phyloP scores from a whole-genome alignment of 2,329 filamentous ascomycete species.

The Colletotrichum gigasporum region DNA sequence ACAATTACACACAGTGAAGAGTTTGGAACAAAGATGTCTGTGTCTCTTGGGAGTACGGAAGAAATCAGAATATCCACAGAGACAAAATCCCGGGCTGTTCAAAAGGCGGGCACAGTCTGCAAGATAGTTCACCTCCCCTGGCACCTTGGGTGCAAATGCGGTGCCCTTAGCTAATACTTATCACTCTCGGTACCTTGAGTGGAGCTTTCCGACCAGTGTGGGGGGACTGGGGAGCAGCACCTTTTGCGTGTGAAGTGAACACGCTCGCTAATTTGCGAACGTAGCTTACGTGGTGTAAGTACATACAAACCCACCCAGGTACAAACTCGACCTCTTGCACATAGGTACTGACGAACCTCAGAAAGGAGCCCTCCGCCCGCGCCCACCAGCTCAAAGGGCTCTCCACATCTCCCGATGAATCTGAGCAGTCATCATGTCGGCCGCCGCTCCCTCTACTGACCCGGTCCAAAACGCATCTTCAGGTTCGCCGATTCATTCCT shows the following conservation, averaged over 20 bases:
- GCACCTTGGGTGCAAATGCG: too few species aligned
- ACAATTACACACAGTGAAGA: neutral
- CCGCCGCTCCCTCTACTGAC: conserved; percentile 37
- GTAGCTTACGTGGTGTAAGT: conserved; percentile 32
- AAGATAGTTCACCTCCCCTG: too few species aligned
- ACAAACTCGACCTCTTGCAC: conserved; percentile 24
- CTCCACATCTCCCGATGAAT: conserved; percentile 29
- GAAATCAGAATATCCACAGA: too few species aligned
- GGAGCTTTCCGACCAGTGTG: conserved; percentile 21
- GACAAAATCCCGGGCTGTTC: too few species aligned
- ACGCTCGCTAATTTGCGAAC: conserved; percentile 32
- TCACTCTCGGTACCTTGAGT: conserved; percentile 18
- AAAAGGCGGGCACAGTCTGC: too few species aligned
- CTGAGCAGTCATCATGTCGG: conserved; percentile 38
- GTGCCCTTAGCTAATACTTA: neutral
- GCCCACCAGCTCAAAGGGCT: conserved; percentile 30
- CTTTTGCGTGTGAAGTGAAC: conserved; percentile 30
- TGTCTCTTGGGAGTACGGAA: neutral
- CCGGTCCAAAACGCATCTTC: conserved; percentile 39
- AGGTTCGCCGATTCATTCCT: conserved; percentile 36
- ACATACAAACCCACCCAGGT: conserved; percentile 14
- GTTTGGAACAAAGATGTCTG: neutral
- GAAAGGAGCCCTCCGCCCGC: conserved; percentile 4
- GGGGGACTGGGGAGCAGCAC: conserved; percentile 28
- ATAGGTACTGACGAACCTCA: conserved; percentile 4